phyloP scores from a whole-genome alignment of 306 rosid species.

The Phaseolus lunatus region DNA sequence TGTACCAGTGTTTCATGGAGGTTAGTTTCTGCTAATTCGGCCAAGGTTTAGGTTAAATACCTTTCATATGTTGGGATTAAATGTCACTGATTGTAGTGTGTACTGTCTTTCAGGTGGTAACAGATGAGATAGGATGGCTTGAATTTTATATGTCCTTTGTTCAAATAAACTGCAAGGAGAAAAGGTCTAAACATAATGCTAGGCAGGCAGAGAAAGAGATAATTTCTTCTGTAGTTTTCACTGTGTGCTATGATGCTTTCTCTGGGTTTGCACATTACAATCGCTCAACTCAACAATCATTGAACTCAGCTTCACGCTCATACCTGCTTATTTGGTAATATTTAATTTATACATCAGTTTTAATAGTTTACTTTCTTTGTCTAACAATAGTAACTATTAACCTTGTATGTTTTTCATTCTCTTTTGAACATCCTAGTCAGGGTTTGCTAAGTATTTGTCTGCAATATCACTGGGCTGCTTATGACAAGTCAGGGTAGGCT shows the following conservation, averaged over 20 bases:
- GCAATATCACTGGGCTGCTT: constrained; percentile 75
- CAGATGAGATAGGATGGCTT: constrained; percentile 79
- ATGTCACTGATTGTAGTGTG: constrained; percentile 15
- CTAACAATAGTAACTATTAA: constrained; percentile 26
- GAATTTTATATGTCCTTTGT: constrained; percentile 64
- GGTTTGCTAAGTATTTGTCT: constrained; percentile 64
- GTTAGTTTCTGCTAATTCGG: constrained; percentile 49
- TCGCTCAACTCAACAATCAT: constrained; percentile 64
- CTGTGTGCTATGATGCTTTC: constrained; percentile 73
- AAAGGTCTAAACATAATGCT: constrained; percentile 55
- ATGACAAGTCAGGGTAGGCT: constrained; percentile 63
- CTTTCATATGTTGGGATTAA: constrained; percentile 17
- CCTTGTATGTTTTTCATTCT: constrained; percentile 20
- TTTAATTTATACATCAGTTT: constrained; percentile 2
- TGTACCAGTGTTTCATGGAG: constrained; percentile 78
- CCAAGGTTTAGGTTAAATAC: constrained; percentile 7
- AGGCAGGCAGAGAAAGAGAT: constrained; percentile 78
- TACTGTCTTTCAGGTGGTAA: constrained; percentile 55
- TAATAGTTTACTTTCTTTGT: constrained; percentile 18
- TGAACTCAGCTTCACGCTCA: constrained; percentile 55
- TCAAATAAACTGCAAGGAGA: constrained; percentile 49
- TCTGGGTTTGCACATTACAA: constrained; percentile 73
- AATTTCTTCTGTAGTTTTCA: constrained; percentile 57
- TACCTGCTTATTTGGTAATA: constrained; percentile 71
- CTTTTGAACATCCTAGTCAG: constrained; percentile 56